phyloP scores from a whole-genome alignment of 1,284 basidiomycete species.

The Boletellus deceptivus region DNA sequence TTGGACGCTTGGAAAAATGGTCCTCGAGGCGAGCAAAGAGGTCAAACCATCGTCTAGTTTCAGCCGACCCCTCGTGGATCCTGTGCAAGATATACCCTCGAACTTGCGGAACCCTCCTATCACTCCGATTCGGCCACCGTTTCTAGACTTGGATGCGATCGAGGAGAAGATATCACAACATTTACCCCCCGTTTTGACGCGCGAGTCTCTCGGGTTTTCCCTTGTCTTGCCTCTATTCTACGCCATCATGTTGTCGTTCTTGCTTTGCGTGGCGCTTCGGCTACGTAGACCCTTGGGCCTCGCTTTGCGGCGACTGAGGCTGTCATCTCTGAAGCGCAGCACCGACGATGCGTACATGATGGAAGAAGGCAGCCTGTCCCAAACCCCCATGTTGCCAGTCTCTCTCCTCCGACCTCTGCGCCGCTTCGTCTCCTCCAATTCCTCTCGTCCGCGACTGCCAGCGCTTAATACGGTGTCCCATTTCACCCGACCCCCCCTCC shows the following conservation, averaged over 20 bases:
- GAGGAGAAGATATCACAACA: conserved; percentile 64
- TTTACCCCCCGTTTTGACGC: conserved; percentile 56
- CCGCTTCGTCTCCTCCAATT: conserved; percentile 35
- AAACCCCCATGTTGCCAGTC: conserved; percentile 24
- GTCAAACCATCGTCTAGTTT: conserved; percentile 51
- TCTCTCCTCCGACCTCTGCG: conserved; percentile 41
- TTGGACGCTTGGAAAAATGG: conserved; percentile 99
- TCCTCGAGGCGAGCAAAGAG: conserved; percentile 91
- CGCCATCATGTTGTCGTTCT: conserved; percentile 39
- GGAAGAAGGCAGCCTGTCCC: conserved; percentile 54
- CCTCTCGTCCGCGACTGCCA: conserved; percentile 29
- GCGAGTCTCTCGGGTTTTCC: conserved; percentile 67
- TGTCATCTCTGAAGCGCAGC: conserved; percentile 37
- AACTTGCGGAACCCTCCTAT: conserved; percentile 48
- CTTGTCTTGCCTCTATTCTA: conserved; percentile 59
- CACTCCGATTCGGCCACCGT: conserved; percentile 59
- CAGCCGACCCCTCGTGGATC: conserved; percentile 61
- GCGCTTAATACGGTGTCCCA: conserved; percentile 27
- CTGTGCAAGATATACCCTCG: conserved; percentile 60
- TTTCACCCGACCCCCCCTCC: conserved; percentile 18
- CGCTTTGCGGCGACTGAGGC: conserved; percentile 46
- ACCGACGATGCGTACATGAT: conserved; percentile 46
- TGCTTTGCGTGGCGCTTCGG: conserved; percentile 48
- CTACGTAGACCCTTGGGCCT: conserved; percentile 53
- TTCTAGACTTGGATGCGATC: conserved; percentile 55